phyloP scores from a whole-genome alignment of 2,329 filamentous ascomycete genomes.

The Chaetoscypha palmicola region DNA sequence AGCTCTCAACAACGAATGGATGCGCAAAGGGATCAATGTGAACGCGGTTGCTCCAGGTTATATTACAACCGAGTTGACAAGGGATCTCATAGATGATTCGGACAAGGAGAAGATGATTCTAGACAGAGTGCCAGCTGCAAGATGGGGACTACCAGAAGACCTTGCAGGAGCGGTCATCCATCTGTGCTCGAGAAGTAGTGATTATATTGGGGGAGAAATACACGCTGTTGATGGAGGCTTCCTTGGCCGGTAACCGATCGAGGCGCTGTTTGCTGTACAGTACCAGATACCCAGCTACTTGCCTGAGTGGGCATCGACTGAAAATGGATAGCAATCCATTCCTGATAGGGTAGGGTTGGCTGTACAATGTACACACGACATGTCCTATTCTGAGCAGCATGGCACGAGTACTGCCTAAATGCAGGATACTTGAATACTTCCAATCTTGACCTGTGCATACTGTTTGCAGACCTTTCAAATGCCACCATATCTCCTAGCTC shows the following conservation, averaged over 20 bases:
- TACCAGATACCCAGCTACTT: no score
- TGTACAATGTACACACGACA: no score
- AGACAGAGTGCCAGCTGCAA: constrained; percentile 68
- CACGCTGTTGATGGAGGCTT: constrained; percentile 14
- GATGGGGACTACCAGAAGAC: constrained; percentile 78
- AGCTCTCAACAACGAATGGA: constrained; percentile 78
- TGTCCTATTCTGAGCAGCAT: no score
- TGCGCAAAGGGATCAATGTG: constrained; percentile 63
- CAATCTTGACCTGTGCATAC: no score
- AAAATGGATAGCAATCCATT: no score
- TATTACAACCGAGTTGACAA: constrained; percentile 84
- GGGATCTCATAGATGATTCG: constrained; percentile 64
- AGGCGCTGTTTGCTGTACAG: no score
- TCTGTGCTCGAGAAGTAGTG: constrained; percentile 38
- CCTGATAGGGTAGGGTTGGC: no score
- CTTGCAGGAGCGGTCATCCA: constrained; percentile 76
- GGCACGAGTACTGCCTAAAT: no score
- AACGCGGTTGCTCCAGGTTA: constrained; percentile 85
- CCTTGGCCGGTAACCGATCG: constrained; percentile 7
- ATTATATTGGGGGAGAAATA: constrained; percentile 21
- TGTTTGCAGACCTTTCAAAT: no score
- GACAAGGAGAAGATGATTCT: constrained; percentile 63
- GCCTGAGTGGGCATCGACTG: no score
- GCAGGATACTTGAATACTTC: no score
- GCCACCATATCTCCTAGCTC: no score